A percentile compares a stretch with the other conserved stretches of the same genome.
These are phyloP conservation scores for Zangia roseola DNA, from an alignment of 768 basidiomycete species.

Conservation along the genomic window DNA sequence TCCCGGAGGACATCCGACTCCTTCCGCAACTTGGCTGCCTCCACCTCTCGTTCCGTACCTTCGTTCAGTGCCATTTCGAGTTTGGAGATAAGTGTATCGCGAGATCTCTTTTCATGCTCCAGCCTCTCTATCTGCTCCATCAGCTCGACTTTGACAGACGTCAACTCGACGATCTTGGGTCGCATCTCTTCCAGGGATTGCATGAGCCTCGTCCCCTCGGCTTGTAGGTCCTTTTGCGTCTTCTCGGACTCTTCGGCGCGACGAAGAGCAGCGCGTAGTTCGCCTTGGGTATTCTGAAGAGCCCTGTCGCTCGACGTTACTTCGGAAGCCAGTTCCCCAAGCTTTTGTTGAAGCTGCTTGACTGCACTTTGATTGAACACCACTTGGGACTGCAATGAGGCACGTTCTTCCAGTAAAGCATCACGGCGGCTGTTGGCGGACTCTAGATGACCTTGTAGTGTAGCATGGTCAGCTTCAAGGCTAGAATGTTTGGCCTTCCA, in stretches of 20 bases:
- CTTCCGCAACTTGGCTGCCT: slow-evolving; percentile 43
- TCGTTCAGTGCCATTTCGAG: slow-evolving; percentile 63
- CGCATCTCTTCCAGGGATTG: slow-evolving; percentile 83
- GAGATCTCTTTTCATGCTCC: slow-evolving; percentile 50
- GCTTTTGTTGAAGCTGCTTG: slow-evolving; percentile 57
- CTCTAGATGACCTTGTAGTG: slow-evolving; percentile 43
- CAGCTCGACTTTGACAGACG: slow-evolving; percentile 66
- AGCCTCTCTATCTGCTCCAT: slow-evolving; percentile 61
- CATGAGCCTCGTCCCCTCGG: slow-evolving; percentile 77
- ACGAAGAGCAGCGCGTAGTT: slow-evolving; percentile 59
- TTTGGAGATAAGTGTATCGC: slow-evolving; percentile 57
- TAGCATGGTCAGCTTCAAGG: slow-evolving; percentile 41
- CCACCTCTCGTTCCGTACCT: slow-evolving; percentile 47
- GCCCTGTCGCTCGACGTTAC: slow-evolving; percentile 53
- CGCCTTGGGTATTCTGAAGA: slow-evolving; percentile 60
- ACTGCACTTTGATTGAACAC: slow-evolving; percentile 45
- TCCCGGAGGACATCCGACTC: slow-evolving; percentile 47
- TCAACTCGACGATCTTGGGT: slow-evolving; percentile 80
- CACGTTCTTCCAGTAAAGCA: slow-evolving; percentile 47
- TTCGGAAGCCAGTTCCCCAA: slow-evolving; percentile 53
- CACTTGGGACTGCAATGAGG: slow-evolving; percentile 47
- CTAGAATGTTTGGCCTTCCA: slow-evolving; percentile 48
- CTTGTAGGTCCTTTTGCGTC: slow-evolving; percentile 68
- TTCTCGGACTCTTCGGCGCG: slow-evolving; percentile 76
- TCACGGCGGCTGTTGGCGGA: slow-evolving; percentile 47